Evolutionary conservation across 192 early-diverging fungal species (phyloP).

Genomic region (Podila verticillata): DNA sequence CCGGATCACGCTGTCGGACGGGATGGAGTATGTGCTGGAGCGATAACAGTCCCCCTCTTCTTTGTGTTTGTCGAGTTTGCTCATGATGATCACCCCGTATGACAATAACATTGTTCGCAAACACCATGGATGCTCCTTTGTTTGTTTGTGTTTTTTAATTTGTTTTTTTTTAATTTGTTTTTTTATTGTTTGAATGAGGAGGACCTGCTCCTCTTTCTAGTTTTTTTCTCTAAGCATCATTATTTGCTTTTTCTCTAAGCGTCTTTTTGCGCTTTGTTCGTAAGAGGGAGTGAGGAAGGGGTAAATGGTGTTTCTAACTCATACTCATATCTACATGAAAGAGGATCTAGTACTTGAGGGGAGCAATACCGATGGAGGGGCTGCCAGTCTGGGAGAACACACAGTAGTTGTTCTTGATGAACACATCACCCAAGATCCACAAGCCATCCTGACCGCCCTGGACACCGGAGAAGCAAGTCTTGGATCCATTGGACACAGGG

Average conservation of each 20-base stretch:
- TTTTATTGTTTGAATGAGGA: too few relatives aligned
- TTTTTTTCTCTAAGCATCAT: too few relatives aligned
- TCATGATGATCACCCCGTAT: too few relatives aligned
- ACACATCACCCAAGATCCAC: conserved; percentile 69
- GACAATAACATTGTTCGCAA: too few relatives aligned
- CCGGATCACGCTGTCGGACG: background rate
- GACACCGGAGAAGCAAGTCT: conserved; percentile 7
- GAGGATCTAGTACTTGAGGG: conserved; percentile 9
- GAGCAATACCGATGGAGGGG: conserved; percentile 65
- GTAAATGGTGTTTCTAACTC: background rate
- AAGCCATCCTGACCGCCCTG: background rate
- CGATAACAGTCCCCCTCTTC: background rate
- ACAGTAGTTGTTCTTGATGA: conserved; percentile 49
- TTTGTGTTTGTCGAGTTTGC: too few relatives aligned
- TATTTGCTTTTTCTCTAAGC: background rate
- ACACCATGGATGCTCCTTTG: too few relatives aligned
- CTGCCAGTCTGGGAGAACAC: conserved; percentile 42
- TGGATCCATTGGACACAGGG: conserved; percentile 17
- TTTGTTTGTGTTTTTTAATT: too few relatives aligned
- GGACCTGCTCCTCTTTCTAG: too few relatives aligned
- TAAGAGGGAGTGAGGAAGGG: background rate
- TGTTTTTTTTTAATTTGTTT: too few relatives aligned
- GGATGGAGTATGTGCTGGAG: background rate
- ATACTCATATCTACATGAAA: background rate
- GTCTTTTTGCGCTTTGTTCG: background rate